These are phyloP conservation scores for Graphilbum sp. DNA, from an alignment of 2,329 filamentous ascomycete species.

Conservation along the genomic window DNA sequence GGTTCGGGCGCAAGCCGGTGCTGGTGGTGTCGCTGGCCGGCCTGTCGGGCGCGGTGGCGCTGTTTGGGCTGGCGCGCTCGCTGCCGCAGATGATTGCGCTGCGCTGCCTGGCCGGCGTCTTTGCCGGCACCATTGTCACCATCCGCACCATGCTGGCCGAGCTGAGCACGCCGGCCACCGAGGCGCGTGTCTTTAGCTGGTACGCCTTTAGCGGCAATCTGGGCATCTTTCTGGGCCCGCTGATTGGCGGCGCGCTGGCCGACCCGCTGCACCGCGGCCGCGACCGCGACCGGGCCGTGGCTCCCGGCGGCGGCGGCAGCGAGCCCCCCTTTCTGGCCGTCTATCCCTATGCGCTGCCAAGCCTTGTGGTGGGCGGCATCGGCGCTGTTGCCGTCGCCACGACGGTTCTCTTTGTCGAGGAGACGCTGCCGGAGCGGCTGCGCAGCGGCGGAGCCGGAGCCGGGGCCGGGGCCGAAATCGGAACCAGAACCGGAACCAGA, in stretches of 20 bases:
- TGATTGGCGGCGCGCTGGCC: conserved; percentile 53
- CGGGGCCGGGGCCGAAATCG: too few species aligned
- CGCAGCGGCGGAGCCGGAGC: too few species aligned
- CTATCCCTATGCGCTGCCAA: conserved; percentile 51
- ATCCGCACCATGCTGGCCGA: conserved; percentile 66
- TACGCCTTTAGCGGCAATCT: conserved; percentile 63
- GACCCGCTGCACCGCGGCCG: conserved; percentile 47
- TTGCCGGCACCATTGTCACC: conserved; percentile 58
- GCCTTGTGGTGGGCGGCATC: conserved; percentile 37
- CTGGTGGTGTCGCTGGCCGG: conserved; percentile 50
- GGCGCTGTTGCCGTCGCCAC: conserved; percentile 35
- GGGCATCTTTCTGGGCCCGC: conserved; percentile 56
- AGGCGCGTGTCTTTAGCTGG: conserved; percentile 58
- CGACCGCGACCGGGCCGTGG: too few species aligned
- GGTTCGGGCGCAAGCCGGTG: conserved; percentile 14
- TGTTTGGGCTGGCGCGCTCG: conserved; percentile 51
- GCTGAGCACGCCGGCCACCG: conserved; percentile 50
- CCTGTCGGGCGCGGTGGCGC: conserved; percentile 38
- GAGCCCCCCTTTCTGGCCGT: conserved; percentile 42
- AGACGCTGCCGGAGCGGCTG: conserved; percentile 30
- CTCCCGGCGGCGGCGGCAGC: too few species aligned
- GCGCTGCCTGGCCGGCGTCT: conserved; percentile 54
- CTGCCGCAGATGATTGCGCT: conserved; percentile 63
- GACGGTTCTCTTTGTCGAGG: conserved; percentile 41
- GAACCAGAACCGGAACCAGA: too few species aligned